Percentiles rank a stretch among this genome's conserved stretches.
These are phyloP conservation scores for Yamadazyma paraphyllophila DNA, from an alignment of 805 yeast species.

Conservation along the genomic window DNA sequence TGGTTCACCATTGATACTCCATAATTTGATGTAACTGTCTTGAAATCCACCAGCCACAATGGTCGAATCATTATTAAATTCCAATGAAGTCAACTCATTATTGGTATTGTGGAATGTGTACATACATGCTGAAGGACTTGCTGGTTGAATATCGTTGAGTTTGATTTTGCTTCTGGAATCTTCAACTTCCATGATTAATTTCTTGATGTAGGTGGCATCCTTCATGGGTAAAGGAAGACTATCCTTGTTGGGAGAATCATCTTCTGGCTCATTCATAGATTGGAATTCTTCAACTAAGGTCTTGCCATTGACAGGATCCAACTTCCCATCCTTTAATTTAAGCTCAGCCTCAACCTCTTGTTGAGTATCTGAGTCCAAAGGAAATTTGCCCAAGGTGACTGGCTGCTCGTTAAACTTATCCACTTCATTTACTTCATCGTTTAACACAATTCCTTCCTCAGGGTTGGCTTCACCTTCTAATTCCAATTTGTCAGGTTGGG, in stretches of 20 bases:
- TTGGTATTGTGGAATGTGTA: conserved; percentile 96
- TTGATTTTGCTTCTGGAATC: conserved; percentile 77
- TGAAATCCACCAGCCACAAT: conserved; percentile 92
- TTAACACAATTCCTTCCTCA: conserved; percentile 52
- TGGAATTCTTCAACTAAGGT: conserved; percentile 40
- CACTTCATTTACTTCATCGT: conserved; percentile 44
- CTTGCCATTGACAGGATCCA: conserved; percentile 33
- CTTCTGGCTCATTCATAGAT: conserved; percentile 47
- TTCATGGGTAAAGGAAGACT: conserved; percentile 82
- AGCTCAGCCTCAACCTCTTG: conserved; percentile 84
- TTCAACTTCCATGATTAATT: conserved; percentile 73
- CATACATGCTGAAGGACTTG: conserved; percentile 94
- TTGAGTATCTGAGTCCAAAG: conserved; percentile 79
- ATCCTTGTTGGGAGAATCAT: conserved; percentile 72
- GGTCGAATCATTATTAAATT: conserved; percentile 84
- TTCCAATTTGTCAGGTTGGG: conserved; percentile 40
- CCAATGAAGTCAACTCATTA: conserved; percentile 80
- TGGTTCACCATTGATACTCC: conserved; percentile 93
- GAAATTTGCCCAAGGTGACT: conserved; percentile 79
- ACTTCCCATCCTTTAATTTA: conserved; percentile 58
- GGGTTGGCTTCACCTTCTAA: conserved; percentile 49
- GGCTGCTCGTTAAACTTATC: conserved; percentile 67
- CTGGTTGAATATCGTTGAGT: conserved; percentile 62
- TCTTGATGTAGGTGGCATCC: conserved; percentile 73
- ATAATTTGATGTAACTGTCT: conserved; percentile 84